Evolutionary conservation across 2,329 filamentous ascomycete species (phyloP).

Genomic region (Zymoseptoria ardabiliae): DNA sequence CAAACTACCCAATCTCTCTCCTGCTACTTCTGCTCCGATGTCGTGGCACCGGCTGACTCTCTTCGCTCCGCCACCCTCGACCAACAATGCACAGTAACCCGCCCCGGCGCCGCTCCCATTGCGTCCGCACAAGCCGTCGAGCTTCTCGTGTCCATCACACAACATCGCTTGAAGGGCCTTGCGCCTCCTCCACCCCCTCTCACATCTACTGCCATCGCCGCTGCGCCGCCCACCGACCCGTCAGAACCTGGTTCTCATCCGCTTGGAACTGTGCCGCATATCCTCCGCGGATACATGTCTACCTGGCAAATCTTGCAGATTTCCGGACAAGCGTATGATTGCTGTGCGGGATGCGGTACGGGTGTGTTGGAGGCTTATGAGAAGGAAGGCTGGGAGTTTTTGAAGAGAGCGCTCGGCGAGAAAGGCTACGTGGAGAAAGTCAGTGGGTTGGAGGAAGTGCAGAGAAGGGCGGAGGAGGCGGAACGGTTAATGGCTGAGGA

Average conservation of each 20-base stretch:
- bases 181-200: constrained; percentile 31
- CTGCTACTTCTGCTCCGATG: constrained; percentile 98
- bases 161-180: constrained; percentile 48
- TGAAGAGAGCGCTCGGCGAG: constrained; percentile 65
- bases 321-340: constrained; percentile 66
- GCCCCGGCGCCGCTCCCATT: constrained; percentile 84
- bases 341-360: constrained; percentile 72
- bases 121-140: constrained; percentile 89
- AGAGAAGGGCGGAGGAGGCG: constrained; percentile 42
- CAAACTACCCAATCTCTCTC: constrained; percentile 57
- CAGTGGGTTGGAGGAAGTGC: constrained; percentile 64
- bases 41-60: constrained; percentile 88
- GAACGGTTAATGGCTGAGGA: constrained; percentile 54
- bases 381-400: constrained; percentile 65
- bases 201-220: constrained; percentile 20
- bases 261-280: constrained; percentile 66
- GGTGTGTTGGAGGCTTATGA: constrained; percentile 62
- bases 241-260: constrained; percentile 40
- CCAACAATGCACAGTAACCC: constrained; percentile 95
- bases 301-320: constrained; percentile 69
- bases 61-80: constrained; percentile 92
- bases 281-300: constrained; percentile 69
- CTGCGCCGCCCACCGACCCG: constrained; percentile 29
- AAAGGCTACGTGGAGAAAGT: constrained; percentile 73
- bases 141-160: constrained; percentile 75